Evolutionary conservation across 352 stramenopile species (phyloP).

Genomic region (Phytopythium vexans): DNA sequence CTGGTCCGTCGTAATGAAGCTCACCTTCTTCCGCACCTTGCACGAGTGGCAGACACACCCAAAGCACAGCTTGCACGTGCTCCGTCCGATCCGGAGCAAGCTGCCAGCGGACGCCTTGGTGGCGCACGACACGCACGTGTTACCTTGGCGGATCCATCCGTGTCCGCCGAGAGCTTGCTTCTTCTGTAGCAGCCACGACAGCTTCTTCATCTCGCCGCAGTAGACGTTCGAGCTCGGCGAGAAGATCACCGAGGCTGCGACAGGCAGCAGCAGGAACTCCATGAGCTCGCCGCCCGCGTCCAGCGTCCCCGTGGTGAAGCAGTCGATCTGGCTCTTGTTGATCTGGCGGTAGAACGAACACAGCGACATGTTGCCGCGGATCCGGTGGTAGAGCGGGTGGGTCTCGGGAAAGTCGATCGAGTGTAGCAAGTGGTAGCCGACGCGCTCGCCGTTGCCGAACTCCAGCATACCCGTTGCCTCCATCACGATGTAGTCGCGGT

Average conservation of each 20-base stretch:
- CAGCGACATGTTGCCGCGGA: slow-evolving; percentile 21
- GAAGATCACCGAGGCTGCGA: slow-evolving; percentile 16
- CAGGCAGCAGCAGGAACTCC: slow-evolving; percentile 13
- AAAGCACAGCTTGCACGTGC: slow-evolving; percentile 31
- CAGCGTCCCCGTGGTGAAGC: slow-evolving; percentile 27
- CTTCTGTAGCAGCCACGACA: slow-evolving; percentile 30
- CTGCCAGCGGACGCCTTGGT: slow-evolving; percentile 3
- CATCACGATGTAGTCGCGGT: slow-evolving; percentile 42
- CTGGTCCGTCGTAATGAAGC: slow-evolving; percentile 26
- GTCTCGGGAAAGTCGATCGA: slow-evolving; percentile 26
- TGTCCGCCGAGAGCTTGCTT: slow-evolving; percentile 6
- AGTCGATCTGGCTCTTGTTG: slow-evolving; percentile 7
- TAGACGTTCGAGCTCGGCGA: slow-evolving; percentile 17
- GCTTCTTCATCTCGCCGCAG: slow-evolving; percentile 36
- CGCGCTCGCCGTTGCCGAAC: slow-evolving; percentile 20
- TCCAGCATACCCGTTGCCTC: slow-evolving; percentile 40
- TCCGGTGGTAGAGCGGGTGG: slow-evolving; percentile 9
- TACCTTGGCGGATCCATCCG: slow-evolving; percentile 2
- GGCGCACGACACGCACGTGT: slow-evolving; percentile 18
- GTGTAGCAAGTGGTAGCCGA: slow-evolving; percentile 42
- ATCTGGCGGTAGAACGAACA: slow-evolving; percentile 24
- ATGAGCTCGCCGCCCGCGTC: slow-evolving; percentile 24
- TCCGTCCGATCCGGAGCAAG: slow-evolving; percentile 1
- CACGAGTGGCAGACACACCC: slow-evolving; percentile 24
- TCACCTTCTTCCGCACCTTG: slow-evolving; percentile 34